phyloP scores from a whole-genome alignment of 2,329 filamentous ascomycete genomes.

The Ascochyta viciae-villosae region DNA sequence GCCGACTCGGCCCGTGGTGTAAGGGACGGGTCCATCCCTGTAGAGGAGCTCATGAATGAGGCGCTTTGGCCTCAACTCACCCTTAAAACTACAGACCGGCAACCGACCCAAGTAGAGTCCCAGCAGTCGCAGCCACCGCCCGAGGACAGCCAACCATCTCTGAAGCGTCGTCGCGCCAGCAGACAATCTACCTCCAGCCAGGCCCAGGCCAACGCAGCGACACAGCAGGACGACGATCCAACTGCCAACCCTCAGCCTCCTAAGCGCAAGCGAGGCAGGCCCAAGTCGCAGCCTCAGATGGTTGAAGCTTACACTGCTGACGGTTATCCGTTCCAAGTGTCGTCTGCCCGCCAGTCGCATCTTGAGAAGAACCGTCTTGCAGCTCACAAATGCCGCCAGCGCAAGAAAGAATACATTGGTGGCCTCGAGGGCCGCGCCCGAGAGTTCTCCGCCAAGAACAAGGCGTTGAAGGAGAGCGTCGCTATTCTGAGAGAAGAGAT shows the following conservation, averaged over 20 bases:
- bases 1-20: constrained; percentile 18
- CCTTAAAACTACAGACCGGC: not conserved
- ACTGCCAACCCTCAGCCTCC: constrained; percentile 35
- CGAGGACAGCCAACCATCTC: constrained; percentile 16
- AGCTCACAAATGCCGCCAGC: constrained; percentile 76
- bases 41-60: constrained; percentile 41
- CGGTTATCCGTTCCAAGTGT: constrained; percentile 44
- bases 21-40: constrained; percentile 36
- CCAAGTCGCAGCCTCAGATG: constrained; percentile 44
- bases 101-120: constrained; percentile 1
- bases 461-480: constrained; percentile 44
- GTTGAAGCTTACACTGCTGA: constrained; percentile 41
- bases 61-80: constrained; percentile 30
- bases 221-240: constrained; percentile 20
- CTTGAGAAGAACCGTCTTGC: constrained; percentile 75
- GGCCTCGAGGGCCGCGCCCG: constrained; percentile 57
- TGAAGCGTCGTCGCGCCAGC: constrained; percentile 41
- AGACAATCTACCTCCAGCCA: constrained; percentile 23
- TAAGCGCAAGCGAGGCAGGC: constrained; percentile 47
- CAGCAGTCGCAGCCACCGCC: constrained; percentile 16
- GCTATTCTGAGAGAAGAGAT: constrained; percentile 46
- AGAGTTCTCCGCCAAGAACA: constrained; percentile 47
- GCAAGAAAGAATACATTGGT: constrained; percentile 67
- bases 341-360: constrained; percentile 46
- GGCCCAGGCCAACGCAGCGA: not conserved